Evolutionary conservation across 2,329 filamentous ascomycete species (phyloP), one percentile per base, ranked within the genome.

Genomic region (Chrysoporthe deuterocubensis): DNA sequence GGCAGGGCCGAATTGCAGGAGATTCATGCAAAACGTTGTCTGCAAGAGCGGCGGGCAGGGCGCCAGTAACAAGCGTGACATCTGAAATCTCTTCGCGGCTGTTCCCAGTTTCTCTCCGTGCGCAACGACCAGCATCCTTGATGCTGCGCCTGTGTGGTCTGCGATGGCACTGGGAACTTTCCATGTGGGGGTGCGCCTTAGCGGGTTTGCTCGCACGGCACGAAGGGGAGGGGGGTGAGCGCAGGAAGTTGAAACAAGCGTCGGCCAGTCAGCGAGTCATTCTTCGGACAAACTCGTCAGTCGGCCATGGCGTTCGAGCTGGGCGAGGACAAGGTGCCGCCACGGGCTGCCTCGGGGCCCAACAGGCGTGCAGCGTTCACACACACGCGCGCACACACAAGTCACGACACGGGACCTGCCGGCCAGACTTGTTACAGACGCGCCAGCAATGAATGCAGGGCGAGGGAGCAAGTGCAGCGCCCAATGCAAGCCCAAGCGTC

Each of bases 1-100:
- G 56, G 62, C 62, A 69, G 68, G 68, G 52, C 59, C 62, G 68
- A 68, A 69, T 68, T 68, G 66, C 68, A 67, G 66, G 65, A 69
- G 40, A 67, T 61, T 57, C 64, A 65, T 65, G 68, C 66, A 65
- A 69, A 67, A 69, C 62, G 42, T 54, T 48, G 58, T 57, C 63
- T 62, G 66, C 65, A 67, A 69, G 61, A 67, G 56, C 48, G 60
- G 34, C 54, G 40, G 42, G 34, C 18, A 43, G 57, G 40, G 57
- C 66, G 40, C 56, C 67, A 69, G 60, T 59, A 63, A 56, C 56
- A 50, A 46, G 34, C 50, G 42, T n/a, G 42, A 61, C 37, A 52
- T 62, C 32, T 43, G 60, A 67, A 63, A 59, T 63, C 32, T 63
- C 60, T 67, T 59, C 54, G 43, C 34, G 40, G 26, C 34, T 26